These are phyloP conservation scores for Ascocoryne sarcoides DNA, from an alignment of 2,329 filamentous ascomycete genomes.

Conservation along the genomic window DNA sequence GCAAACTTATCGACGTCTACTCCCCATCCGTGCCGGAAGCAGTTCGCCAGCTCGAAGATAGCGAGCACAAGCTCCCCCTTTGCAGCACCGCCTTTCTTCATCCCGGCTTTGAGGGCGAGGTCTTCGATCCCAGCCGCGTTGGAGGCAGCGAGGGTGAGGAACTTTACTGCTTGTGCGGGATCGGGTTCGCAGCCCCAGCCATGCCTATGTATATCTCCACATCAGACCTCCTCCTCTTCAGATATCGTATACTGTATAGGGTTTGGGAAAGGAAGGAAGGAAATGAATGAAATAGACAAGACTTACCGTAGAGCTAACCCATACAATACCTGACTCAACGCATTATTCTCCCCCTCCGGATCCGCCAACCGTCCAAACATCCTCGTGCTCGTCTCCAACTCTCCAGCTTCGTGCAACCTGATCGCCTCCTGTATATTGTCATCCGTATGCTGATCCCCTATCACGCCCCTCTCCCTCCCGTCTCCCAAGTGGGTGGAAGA, in stretches of 20 bases:
- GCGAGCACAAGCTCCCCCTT: conserved; percentile 95
- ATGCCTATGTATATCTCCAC: conserved; percentile 47
- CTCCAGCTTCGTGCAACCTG: conserved; percentile 75
- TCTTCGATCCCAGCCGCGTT: conserved; percentile 85
- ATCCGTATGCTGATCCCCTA: conserved; percentile 47
- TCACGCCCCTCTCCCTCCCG: conserved; percentile 19
- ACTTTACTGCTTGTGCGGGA: conserved; percentile 65
- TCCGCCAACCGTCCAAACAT: conserved; percentile 82
- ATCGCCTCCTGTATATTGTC: conserved; percentile 92
- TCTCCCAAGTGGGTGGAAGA: conserved; percentile 16
- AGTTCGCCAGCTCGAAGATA: conserved; percentile 90
- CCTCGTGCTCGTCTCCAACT: conserved; percentile 69
- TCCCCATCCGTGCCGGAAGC: conserved; percentile 92
- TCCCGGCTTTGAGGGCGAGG: conserved; percentile 73
- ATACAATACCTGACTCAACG: conserved; percentile 90
- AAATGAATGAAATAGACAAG: conserved; percentile 6
- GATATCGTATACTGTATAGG: no score
- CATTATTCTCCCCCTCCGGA: conserved; percentile 77
- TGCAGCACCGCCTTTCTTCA: conserved; percentile 87
- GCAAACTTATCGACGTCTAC: conserved; percentile 78
- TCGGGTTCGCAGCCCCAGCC: conserved; percentile 83
- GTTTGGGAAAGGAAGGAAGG: neutral
- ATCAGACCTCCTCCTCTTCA: no score
- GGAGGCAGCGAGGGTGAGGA: conserved; percentile 79
- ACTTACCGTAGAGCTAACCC: conserved; percentile 78